Evolutionary conservation across 2,329 filamentous ascomycete species (phyloP), one percentile per base, ranked within the genome.

Genomic region (Fusarium sublunatum): DNA sequence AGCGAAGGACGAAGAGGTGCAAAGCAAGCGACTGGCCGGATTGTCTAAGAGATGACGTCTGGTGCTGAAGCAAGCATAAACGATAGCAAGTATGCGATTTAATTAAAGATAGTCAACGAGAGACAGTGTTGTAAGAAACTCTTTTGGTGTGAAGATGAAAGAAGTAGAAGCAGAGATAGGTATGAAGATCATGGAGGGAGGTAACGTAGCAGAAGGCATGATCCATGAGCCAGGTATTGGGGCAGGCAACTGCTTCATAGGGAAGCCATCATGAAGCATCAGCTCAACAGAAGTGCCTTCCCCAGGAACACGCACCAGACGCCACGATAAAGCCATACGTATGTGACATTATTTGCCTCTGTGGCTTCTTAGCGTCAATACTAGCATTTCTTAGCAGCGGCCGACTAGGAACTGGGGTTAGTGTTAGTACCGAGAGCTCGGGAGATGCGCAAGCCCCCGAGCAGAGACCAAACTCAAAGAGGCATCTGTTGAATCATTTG

Each of bases 391-490:
- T 49, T 39, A 45, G 35, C 31, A 34, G 52, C 44, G 35, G 22
- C 57, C 32, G 52, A 45, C 48, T 39, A 31, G 55, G 51, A 54
- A 61, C 46, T 61, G 49, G 56, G 38, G 53, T 54, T 49, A 34
- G 41, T 36, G 28, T 48, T 39, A 39, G 51, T 55, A 55, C 58
- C 64, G 48, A 62, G 45, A 39, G 42, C 45, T 58, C 48, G 64
- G 64, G 64, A 61, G 64, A 65, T 67, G 64, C 31, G 59, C 59
- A 66, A 67, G 59, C 60, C 56, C 49, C 55, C 29, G 31, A 49
- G 43, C 31, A 34, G n/a, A 39, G 47, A 35, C 50, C 46, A 57
- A 58, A 47, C 59, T 60, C 25, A 49, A 58, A 63, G 22, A 31
- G 53, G 59, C 22, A 63, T 40, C n/a, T 50, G 57, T 26, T 39